Conservation (phyloP, 2,329 filamentous ascomycete genomes). For the Sarocladiaceae sp. region DNA sequence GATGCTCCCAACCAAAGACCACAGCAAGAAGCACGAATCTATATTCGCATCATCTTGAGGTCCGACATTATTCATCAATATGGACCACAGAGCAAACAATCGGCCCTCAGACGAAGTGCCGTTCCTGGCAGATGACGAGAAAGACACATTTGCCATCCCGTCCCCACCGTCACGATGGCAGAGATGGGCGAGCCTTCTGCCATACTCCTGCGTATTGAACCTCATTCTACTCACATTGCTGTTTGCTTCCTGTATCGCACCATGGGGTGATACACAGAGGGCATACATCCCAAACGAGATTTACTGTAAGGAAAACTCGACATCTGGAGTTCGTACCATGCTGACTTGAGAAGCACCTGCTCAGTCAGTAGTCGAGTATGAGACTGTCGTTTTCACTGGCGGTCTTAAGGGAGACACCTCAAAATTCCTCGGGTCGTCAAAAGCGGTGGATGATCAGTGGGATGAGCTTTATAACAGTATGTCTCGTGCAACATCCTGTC, state of each 20-base stretch:
- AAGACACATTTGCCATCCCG: neutral
- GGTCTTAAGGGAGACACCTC: slow-evolving; percentile 37
- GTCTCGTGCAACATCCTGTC: neutral
- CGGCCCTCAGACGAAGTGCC: slow-evolving; percentile 9
- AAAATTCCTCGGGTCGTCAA: slow-evolving; percentile 46
- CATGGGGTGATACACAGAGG: neutral
- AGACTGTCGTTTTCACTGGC: slow-evolving; percentile 41
- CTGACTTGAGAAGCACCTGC: slow-evolving; percentile 32
- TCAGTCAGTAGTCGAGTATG: slow-evolving; percentile 39
- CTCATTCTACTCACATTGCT: slow-evolving; percentile 4
- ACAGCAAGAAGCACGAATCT: neutral
- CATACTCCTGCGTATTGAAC: slow-evolving; percentile 10
- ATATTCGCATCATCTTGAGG: neutral
- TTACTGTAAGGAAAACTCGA: slow-evolving; percentile 25
- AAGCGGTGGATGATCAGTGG: slow-evolving; percentile 50
- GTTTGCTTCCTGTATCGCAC: neutral
- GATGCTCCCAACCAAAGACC: neutral
- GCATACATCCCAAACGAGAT: slow-evolving; percentile 12
- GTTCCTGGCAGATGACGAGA: slow-evolving; percentile 9
- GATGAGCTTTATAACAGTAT: slow-evolving; percentile 35
- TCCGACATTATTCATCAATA: neutral
- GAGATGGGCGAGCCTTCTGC: slow-evolving; percentile 10
- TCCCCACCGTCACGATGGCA: neutral
- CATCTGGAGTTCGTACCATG: neutral
- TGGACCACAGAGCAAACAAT: neutral